Evolutionary conservation across 345 rosid species (phyloP), one percentile per base, ranked within the genome.

Genomic region (Eucalyptus microcorys): DNA sequence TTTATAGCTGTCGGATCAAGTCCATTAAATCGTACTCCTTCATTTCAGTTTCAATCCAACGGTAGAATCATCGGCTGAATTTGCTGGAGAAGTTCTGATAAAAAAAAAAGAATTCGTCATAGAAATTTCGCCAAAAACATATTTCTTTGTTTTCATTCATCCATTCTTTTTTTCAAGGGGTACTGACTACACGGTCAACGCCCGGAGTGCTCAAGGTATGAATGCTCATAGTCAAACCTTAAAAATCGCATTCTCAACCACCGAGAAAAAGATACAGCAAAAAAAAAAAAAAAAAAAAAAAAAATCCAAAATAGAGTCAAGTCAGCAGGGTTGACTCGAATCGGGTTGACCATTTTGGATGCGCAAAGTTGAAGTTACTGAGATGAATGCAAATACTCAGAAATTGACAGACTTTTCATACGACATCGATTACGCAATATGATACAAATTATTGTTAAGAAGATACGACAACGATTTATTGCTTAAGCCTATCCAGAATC

Each of bases 381-480:
- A 19, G 45, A 10, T 37, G 45, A 37, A 10, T 24, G 42, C 30
- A 7, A 55, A 19, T 71, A 17, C 80, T 68, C 13, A 32, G 42
- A 68, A 68, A 32, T 68, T 68, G 42, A 68, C 42, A 16, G 1
- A 8, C 11, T 68, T 32, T 32, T 6, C 7, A 16, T 19, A 34
- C 8, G 79, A 68, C 40, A 66, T 64, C 4, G 3, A 30, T n/a
- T 64, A 55, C 3, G 0, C 30, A 4, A 24, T 32, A 66, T 1
- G 22, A 16, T 68, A 32, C 24, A 34, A 19, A 68, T 34, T 19
- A 68, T 68, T 12, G 1, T 68, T 34, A 40, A 3, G 24, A 5
- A 34, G 1, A 9, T 34, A 17, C 7, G 26, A 8, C 81, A 8
- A 0, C 2, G 3, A 68, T 17, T 14, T 68, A 32, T 10, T 4